These are phyloP conservation scores for Aspergillus asperescens DNA, from an alignment of 495 filamentous ascomycete genomes.

Conservation along the genomic window DNA sequence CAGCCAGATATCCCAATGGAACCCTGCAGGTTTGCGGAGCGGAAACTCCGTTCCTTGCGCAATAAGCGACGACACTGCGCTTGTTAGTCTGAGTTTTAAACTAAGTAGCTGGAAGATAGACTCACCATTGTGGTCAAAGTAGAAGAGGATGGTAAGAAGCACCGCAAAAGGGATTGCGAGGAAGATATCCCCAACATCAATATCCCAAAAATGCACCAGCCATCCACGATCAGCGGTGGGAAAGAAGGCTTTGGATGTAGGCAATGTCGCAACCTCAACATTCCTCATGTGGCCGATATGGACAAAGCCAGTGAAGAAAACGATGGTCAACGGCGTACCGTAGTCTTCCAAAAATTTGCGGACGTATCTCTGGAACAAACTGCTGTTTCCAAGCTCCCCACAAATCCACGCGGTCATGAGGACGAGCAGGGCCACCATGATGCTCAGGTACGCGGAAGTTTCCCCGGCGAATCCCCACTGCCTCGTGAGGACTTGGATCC, in stretches of 20 bases:
- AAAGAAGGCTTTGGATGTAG: constrained; percentile 71
- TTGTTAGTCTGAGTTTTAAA: background rate
- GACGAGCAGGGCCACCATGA: constrained; percentile 68
- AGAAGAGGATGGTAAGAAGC: constrained; percentile 83
- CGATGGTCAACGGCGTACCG: constrained; percentile 71
- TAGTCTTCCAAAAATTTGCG: constrained; percentile 81
- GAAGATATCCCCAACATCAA: constrained; percentile 69
- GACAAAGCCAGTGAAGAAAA: constrained; percentile 86
- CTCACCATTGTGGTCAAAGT: constrained; percentile 83
- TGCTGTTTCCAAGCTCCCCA: constrained; percentile 62
- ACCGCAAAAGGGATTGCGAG: constrained; percentile 84
- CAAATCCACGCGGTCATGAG: constrained; percentile 66
- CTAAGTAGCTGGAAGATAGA: background rate
- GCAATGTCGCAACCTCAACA: constrained; percentile 59
- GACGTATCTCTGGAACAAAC: constrained; percentile 63
- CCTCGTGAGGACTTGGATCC: constrained; percentile 69
- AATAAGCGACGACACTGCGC: constrained; percentile 71
- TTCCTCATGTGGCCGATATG: constrained; percentile 73
- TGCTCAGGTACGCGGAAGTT: constrained; percentile 66
- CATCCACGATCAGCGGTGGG: constrained; percentile 74
- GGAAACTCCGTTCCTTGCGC: constrained; percentile 93
- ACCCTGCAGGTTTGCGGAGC: constrained; percentile 83
- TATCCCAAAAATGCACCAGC: constrained; percentile 87
- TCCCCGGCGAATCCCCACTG: constrained; percentile 51
- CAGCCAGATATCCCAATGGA: constrained; percentile 95